Conservation (phyloP, 108 stramenopile species). For the Seminavis robusta region DNA sequence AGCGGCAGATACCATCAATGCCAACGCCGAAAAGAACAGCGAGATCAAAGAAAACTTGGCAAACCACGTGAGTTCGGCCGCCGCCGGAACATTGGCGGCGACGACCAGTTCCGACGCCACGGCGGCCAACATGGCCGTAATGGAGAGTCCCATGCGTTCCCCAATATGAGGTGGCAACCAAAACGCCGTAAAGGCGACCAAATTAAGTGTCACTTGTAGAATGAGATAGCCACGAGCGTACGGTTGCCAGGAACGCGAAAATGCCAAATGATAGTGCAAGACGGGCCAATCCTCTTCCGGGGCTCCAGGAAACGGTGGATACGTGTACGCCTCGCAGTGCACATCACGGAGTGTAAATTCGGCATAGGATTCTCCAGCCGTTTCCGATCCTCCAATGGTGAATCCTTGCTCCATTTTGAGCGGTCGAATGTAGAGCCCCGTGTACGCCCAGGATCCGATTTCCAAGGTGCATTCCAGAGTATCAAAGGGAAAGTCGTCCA, state of each 20-base stretch:
- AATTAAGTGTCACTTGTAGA: constrained; percentile 25
- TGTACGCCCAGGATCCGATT: constrained; percentile 31
- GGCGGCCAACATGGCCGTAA: constrained; percentile 36
- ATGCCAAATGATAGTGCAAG: constrained; percentile 21
- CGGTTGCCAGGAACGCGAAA: constrained; percentile 35
- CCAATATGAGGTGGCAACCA: constrained; percentile 41
- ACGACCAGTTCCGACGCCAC: constrained; percentile 38
- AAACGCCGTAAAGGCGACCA: constrained; percentile 31
- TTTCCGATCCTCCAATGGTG: constrained; percentile 20
- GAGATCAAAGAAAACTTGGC: constrained; percentile 19
- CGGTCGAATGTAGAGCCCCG: constrained; percentile 24
- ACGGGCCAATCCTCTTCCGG: constrained; percentile 46
- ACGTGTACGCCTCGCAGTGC: constrained; percentile 5
- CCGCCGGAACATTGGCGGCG: constrained; percentile 23
- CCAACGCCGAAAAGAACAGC: constrained; percentile 15
- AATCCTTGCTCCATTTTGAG: constrained; percentile 10
- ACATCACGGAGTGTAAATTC: constrained; percentile 24
- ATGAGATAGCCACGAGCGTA: constrained; percentile 33
- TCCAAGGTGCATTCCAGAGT: constrained; percentile 23
- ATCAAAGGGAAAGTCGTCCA: constrained; percentile 42
- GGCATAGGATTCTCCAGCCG: constrained; percentile 31
- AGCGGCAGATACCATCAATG: constrained; percentile 28
- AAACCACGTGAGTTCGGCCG: constrained; percentile 36
- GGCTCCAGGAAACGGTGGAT: constrained; percentile 20
- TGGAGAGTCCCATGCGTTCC: constrained; percentile 42